These are phyloP conservation scores for Musa acuminata DNA, from an alignment of 176 grass and related monocot species.

Conservation along the genomic window DNA sequence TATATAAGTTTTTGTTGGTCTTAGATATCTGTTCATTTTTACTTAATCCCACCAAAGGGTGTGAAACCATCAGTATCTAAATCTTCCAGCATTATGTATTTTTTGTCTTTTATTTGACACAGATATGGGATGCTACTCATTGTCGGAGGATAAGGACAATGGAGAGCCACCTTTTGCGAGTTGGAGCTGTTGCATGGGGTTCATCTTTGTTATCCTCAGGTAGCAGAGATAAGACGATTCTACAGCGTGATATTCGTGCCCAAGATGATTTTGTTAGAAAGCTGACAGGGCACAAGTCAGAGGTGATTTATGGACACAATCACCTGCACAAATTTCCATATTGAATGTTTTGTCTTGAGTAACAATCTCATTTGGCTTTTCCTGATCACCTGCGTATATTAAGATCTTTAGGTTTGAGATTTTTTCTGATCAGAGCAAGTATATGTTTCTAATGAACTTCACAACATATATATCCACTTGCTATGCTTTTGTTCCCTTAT, in stretches of 20 bases:
- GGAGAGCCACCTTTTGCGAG: slow-evolving; percentile 78
- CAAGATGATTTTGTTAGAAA: slow-evolving; percentile 91
- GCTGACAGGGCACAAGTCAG: slow-evolving; percentile 90
- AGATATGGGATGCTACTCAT: slow-evolving; percentile 88
- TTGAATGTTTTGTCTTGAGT: neutral
- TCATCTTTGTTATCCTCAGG: slow-evolving; percentile 89
- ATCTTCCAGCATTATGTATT: neutral
- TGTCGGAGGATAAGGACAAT: slow-evolving; percentile 83
- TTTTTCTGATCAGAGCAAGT: neutral
- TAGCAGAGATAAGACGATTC: slow-evolving; percentile 77
- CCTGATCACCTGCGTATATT: neutral
- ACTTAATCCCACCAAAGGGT: neutral
- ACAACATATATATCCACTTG: neutral
- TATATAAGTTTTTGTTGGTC: too few species aligned
- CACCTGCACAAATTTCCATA: neutral
- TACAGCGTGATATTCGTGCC: slow-evolving; percentile 80
- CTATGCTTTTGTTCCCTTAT: too few species aligned
- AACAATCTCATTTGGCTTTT: neutral
- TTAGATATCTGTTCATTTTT: neutral
- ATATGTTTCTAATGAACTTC: neutral
- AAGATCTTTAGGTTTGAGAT: neutral
- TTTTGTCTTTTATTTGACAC: slow-evolving; percentile 25
- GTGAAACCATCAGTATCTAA: neutral
- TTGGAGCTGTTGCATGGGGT: slow-evolving; percentile 92
- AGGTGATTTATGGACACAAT: slow-evolving; percentile 37